Conservation (phyloP, 176 grass and related monocot genomes). For the Thinopyrum elongatum region DNA sequence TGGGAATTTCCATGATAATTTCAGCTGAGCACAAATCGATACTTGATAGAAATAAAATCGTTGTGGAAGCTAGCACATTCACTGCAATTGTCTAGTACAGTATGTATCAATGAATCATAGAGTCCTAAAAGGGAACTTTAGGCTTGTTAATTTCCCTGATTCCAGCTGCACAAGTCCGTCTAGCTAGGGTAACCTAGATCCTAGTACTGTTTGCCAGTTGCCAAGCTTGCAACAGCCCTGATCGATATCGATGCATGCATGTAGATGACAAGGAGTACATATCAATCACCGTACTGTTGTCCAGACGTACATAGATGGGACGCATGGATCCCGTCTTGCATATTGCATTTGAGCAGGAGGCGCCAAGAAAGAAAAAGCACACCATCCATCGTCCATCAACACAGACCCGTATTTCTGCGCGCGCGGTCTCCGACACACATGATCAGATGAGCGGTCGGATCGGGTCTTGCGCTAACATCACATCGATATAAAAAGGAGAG, state of each 20-base stretch:
- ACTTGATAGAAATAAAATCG: too few relatives aligned
- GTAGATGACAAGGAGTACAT: neutral
- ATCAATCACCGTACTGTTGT: neutral
- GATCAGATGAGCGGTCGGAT: conserved; percentile 7
- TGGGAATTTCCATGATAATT: too few relatives aligned
- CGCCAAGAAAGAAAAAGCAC: neutral
- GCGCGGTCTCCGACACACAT: conserved; percentile 11
- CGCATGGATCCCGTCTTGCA: neutral
- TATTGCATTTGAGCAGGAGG: neutral
- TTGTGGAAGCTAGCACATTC: too few relatives aligned
- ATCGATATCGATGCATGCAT: neutral
- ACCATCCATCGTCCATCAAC: neutral
- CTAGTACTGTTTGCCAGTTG: neutral
- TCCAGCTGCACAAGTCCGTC: neutral
- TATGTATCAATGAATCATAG: too few relatives aligned
- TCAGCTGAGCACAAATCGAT: too few relatives aligned
- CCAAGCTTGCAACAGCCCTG: neutral
- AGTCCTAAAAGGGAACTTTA: neutral
- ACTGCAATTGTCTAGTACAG: too few relatives aligned
- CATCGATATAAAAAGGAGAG: conserved; percentile 41
- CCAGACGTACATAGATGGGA: neutral
- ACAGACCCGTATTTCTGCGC: neutral
- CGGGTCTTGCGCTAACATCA: conserved; percentile 33
- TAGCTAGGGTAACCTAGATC: neutral
- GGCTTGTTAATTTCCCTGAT: neutral